Conservation (phyloP, 441 rosid species). For the Eruca vesicaria region DNA sequence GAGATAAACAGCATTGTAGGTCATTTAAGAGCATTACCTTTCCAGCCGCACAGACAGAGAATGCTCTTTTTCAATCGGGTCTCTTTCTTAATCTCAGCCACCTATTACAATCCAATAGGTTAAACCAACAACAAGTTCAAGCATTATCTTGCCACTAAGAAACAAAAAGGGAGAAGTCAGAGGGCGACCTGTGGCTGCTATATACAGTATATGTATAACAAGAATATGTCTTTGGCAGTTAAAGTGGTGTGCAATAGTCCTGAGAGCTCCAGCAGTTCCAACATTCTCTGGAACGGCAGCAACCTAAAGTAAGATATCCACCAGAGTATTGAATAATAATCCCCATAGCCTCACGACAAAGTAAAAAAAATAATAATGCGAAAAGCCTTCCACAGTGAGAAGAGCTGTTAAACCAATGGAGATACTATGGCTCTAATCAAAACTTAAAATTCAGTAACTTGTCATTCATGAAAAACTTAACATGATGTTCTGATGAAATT, state of each 20-base stretch:
- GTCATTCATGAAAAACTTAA: too few relatives aligned
- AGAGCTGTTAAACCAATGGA: neutral
- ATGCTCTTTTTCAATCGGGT: constrained; percentile 66
- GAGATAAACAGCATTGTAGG: constrained; percentile 4
- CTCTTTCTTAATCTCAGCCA: constrained; percentile 81
- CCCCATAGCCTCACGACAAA: neutral
- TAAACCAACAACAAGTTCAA: constrained; percentile 18
- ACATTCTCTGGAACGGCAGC: constrained; percentile 92
- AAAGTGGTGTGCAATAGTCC: constrained; percentile 84
- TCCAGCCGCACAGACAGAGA: constrained; percentile 81
- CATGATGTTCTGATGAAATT: too few relatives aligned
- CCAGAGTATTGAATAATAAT: neutral
- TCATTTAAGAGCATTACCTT: constrained; percentile 56
- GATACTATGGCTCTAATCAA: neutral
- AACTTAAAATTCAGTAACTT: too few relatives aligned
- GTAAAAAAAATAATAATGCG: neutral
- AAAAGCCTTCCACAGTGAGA: neutral
- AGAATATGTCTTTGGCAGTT: constrained; percentile 86
- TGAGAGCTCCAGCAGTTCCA: constrained; percentile 95
- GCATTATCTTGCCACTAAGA: constrained; percentile 19
- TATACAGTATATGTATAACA: constrained; percentile 75
- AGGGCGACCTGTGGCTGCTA: constrained; percentile 75
- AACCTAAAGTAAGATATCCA: constrained; percentile 50
- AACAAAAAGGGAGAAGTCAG: constrained; percentile 7
- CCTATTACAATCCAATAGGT: constrained; percentile 43